Evolutionary conservation across 257 asterid species (phyloP).

Genomic region (Ilex asprella): DNA sequence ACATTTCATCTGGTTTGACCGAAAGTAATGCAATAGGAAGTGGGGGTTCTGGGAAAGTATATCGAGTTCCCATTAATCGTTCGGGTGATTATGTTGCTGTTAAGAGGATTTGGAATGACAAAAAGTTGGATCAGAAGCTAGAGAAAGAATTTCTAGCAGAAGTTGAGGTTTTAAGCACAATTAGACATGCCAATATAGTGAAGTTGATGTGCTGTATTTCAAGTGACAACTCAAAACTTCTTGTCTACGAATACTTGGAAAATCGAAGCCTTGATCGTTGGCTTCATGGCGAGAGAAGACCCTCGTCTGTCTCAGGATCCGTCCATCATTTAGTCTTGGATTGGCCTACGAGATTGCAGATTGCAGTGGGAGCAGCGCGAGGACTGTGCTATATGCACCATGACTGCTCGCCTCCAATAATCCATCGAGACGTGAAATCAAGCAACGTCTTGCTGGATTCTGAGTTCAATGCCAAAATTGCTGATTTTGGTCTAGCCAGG

Average conservation of each 20-base stretch:
- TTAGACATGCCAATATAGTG: constrained; percentile 73
- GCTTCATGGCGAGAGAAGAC: constrained; percentile 45
- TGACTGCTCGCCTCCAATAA: constrained; percentile 36
- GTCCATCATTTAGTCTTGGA: constrained; percentile 34
- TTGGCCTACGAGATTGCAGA: constrained; percentile 50
- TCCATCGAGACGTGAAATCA: constrained; percentile 37
- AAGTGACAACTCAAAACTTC: constrained; percentile 47
- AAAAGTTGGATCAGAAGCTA: constrained; percentile 38
- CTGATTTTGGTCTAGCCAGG: constrained; percentile 47
- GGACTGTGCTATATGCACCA: constrained; percentile 59
- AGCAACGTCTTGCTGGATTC: constrained; percentile 2
- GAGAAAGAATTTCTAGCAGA: constrained; percentile 69
- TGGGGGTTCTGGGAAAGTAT: constrained; percentile 85
- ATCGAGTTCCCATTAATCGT: constrained; percentile 45
- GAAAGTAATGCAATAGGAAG: constrained; percentile 58
- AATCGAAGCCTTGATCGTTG: constrained; percentile 71
- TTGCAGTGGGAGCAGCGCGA: constrained; percentile 51
- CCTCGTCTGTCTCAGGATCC: constrained; percentile 22
- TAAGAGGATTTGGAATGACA: constrained; percentile 52
- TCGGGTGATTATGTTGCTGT: constrained; percentile 60
- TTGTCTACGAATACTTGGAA: constrained; percentile 78
- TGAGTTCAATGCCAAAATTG: constrained; percentile 1
- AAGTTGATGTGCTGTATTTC: constrained; percentile 71
- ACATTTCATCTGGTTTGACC: constrained; percentile 41
- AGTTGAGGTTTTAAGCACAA: constrained; percentile 56